A percentile compares a stretch with the other conserved stretches of the same genome.
These are phyloP conservation scores for Monosporozyma servazzii DNA, from an alignment of 805 yeast genomes.

Conservation along the genomic window DNA sequence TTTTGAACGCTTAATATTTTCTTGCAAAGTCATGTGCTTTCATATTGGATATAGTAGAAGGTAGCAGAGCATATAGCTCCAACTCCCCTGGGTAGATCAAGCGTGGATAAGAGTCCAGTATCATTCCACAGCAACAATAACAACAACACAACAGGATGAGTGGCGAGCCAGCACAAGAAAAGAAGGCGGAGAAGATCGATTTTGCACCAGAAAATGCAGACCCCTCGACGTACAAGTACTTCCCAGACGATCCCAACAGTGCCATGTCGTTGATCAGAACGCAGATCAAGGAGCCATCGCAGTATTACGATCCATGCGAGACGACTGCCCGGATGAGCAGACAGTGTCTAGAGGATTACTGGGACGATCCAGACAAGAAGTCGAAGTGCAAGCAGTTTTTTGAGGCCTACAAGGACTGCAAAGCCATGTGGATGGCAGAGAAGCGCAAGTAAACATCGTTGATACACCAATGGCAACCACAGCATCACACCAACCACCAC, in stretches of 20 bases:
- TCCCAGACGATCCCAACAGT: slow-evolving; percentile 83
- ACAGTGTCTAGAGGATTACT: slow-evolving; percentile 71
- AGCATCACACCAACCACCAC: neutral
- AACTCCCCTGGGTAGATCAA: too few species aligned
- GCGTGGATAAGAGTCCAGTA: too few species aligned
- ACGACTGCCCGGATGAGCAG: slow-evolving; percentile 83
- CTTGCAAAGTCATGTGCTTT: too few species aligned
- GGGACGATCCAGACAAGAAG: slow-evolving; percentile 63
- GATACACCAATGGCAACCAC: neutral
- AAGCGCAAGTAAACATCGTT: slow-evolving; percentile 22
- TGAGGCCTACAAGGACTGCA: slow-evolving; percentile 89
- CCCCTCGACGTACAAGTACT: slow-evolving; percentile 21
- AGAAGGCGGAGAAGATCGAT: neutral
- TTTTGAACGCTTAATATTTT: too few species aligned
- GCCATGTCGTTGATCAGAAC: slow-evolving; percentile 60
- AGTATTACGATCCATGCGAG: slow-evolving; percentile 87
- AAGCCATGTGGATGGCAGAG: slow-evolving; percentile 55
- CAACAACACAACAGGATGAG: too few species aligned
- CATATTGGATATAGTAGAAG: too few species aligned
- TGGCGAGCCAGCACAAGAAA: too few species aligned
- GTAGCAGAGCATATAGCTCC: too few species aligned
- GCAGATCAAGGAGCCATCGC: slow-evolving; percentile 66
- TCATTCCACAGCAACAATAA: too few species aligned
- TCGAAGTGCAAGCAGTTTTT: slow-evolving; percentile 70
- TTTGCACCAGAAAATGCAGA: slow-evolving; percentile 8